Evolutionary conservation across 441 rosid genomes (phyloP).

Genomic region (Bruguiera hainesii): DNA sequence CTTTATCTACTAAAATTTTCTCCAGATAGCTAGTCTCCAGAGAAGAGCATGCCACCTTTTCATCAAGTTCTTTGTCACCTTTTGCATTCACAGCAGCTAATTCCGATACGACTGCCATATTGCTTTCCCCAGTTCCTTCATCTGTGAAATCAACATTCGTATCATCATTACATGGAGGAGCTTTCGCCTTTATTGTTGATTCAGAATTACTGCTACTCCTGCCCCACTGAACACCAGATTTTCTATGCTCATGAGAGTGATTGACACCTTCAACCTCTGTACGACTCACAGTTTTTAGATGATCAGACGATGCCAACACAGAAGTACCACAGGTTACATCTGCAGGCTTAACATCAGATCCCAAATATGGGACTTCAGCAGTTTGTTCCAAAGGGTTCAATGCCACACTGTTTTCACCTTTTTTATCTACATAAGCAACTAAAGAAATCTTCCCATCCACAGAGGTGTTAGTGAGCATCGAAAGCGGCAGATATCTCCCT

Average conservation of each 20-base stretch:
- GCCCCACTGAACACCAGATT: not conserved
- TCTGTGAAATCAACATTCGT: not conserved
- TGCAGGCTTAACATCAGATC: constrained; percentile 4
- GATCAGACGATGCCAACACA: not conserved
- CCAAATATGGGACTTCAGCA: not conserved
- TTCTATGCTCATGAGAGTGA: constrained; percentile 3
- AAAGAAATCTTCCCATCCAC: not conserved
- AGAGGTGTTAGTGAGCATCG: not conserved
- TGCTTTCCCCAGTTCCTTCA: not conserved
- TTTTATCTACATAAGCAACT: constrained; percentile 4
- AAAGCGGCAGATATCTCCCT: not conserved
- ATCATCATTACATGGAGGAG: constrained; percentile 3
- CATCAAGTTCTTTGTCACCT: constrained; percentile 10
- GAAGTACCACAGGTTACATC: constrained; percentile 7
- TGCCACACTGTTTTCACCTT: not conserved
- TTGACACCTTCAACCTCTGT: constrained; percentile 3
- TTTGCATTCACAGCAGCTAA: not conserved
- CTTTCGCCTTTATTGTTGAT: not conserved
- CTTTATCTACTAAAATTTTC: constrained; percentile 2
- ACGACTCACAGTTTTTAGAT: not conserved
- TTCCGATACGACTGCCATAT: not conserved
- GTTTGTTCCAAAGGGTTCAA: not conserved
- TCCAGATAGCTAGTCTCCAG: constrained; percentile 4
- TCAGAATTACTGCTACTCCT: not conserved
- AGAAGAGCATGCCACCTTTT: not conserved